Base-by-base conservation (phyloP, 106 monocot genomes). In the Chionographis japonica region DNA sequence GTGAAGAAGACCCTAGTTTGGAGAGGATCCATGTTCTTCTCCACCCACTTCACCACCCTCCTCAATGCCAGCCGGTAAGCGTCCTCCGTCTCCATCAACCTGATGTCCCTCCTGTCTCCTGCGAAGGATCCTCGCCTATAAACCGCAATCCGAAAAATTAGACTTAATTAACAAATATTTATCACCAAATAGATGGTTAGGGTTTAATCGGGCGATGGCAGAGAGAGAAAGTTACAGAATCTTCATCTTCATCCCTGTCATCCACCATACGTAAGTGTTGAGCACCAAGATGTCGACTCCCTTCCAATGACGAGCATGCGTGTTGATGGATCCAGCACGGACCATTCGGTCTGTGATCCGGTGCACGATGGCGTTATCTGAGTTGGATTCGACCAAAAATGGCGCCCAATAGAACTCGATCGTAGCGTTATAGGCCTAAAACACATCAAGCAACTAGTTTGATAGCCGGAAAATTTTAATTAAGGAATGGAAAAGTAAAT, bases 341-440 rank as follows among this genome's bases (percentile, higher is more conserved):
- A 46, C 46, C 9, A 46, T 46, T 10, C 46, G 46, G 46, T 46
- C 46, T 6, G 46, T 46, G 46, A 46, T 16, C 42, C 88, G 54
- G 37, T 88, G 88, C 14, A 78, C 66, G 1, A 76, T 57, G 11
- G 88, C 81, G 54, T 88, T 37, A 56, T 88, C 88, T 3, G 81
- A 78, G 78, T 88, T 88, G 13, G 88, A 88, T 40, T 84, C 81
- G 2, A 84, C 69, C 2, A 88, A 64, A 40, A 88, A 84, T 1
- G 88, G 84, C 14, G 88, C 88, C 84, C 88, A 88, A 52, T 84
- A 84, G 72, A 84, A 88, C 63, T 84, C 84, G 15, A 81, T 69
- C 10, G 63, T 73, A 37, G 81, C 78, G 37, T 88, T 88, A 55
- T 79, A 88, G 10, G 83, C 80, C 88, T 46, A 46, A 2, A 46